These are phyloP conservation scores for Cordyceps militaris DNA, from an alignment of 2,329 filamentous ascomycete species.

Conservation along the genomic window DNA sequence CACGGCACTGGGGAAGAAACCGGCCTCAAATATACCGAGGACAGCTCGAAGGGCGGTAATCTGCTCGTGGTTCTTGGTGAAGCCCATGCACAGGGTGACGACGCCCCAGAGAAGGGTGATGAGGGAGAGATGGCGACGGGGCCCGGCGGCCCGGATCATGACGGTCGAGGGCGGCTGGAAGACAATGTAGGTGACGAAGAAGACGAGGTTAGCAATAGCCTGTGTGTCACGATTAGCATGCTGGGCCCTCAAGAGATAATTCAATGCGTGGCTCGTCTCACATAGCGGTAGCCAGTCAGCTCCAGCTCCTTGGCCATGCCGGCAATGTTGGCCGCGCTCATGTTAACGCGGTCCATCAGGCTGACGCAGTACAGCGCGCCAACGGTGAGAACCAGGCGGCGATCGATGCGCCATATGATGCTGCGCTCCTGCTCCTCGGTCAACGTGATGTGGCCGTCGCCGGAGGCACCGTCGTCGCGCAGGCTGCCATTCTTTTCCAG, in stretches of 20 bases:
- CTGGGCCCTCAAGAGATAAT: background rate
- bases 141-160: constrained; percentile 59
- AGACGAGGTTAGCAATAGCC: constrained; percentile 63
- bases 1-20: constrained; percentile 64
- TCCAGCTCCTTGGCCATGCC: constrained; percentile 47
- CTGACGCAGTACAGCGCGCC: constrained; percentile 66
- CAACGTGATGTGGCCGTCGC: constrained; percentile 36
- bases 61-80: constrained; percentile 43
- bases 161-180: constrained; percentile 68
- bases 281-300: constrained; percentile 40
- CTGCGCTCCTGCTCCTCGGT: constrained; percentile 54
- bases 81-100: constrained; percentile 60
- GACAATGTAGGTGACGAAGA: constrained; percentile 66
- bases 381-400: constrained; percentile 53
- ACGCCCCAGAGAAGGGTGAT: constrained; percentile 54
- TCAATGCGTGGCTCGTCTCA: constrained; percentile 18
- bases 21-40: constrained; percentile 59
- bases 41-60: constrained; percentile 51
- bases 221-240: constrained; percentile 18
- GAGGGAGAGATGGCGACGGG: constrained; percentile 45
- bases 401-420: constrained; percentile 65
- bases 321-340: constrained; percentile 66
- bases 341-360: constrained; percentile 73
- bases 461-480: constrained; percentile 19
- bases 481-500: background rate